Conservation (phyloP, 306 rosid species). For the Quercus dentata region DNA sequence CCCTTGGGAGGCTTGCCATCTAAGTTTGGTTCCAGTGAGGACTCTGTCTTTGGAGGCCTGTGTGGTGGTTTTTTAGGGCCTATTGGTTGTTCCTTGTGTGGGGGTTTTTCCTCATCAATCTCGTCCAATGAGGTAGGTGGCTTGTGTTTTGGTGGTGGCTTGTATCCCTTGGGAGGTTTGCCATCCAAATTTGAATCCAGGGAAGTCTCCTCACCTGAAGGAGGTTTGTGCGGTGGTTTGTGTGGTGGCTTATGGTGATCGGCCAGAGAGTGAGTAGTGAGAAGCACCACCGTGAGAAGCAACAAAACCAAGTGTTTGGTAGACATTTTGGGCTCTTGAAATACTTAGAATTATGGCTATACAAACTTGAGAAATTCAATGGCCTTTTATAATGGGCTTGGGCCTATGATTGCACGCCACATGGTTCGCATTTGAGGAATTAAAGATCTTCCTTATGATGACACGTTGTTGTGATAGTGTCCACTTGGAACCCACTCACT, state of each 20-base stretch:
- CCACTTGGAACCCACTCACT: neutral
- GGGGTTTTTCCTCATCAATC: too few species aligned
- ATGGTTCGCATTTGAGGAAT: neutral
- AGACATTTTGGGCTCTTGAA: slow-evolving; percentile 11
- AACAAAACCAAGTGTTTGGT: slow-evolving; percentile 6
- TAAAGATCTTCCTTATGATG: too few species aligned
- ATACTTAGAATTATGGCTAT: neutral
- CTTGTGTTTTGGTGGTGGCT: neutral
- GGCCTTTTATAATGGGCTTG: slow-evolving; percentile 23
- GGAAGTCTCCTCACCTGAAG: neutral
- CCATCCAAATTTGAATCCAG: too few species aligned
- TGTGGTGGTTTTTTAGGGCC: neutral
- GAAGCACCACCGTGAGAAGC: slow-evolving; percentile 31
- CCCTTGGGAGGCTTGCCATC: too few species aligned
- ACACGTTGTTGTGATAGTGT: neutral
- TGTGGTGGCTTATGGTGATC: slow-evolving; percentile 1
- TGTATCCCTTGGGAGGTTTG: neutral
- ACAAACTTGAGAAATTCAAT: neutral
- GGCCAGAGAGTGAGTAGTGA: slow-evolving; percentile 25
- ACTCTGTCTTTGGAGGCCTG: neutral
- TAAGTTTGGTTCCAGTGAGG: too few species aligned
- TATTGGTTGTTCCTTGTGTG: too few species aligned
- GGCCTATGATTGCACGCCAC: neutral
- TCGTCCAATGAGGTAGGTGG: neutral
- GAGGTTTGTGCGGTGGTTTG: neutral